A percentile compares a stretch with the other conserved stretches of the same genome.
phyloP scores from a whole-genome alignment of 2,329 filamentous ascomycete species.

The Colletotrichum zoysiae region DNA sequence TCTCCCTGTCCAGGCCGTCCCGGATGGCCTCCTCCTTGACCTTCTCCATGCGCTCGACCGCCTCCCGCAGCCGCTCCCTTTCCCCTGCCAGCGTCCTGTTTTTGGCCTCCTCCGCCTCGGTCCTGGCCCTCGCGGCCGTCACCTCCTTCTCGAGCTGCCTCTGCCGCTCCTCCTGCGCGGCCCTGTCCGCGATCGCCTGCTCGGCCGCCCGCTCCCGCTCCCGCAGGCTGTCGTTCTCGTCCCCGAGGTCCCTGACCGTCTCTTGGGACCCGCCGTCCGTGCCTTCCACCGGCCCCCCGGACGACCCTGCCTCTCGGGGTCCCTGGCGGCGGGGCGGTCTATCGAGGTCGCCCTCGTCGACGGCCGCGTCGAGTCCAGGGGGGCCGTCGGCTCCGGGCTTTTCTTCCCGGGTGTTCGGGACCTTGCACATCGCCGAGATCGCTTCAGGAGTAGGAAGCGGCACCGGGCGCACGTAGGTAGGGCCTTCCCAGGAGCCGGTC shows the following conservation, averaged over 20 bases:
- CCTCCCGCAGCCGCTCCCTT: background rate
- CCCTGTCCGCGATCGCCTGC: background rate
- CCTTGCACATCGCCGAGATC: background rate
- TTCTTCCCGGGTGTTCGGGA: background rate
- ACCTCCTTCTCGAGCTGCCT: background rate
- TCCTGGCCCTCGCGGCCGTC: background rate
- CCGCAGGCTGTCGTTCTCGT: background rate
- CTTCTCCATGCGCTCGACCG: background rate
- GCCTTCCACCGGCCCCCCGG: background rate
- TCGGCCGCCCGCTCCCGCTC: background rate
- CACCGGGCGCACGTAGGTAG: background rate
- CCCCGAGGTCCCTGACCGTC: background rate
- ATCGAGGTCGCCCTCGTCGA: background rate
- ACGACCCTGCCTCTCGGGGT: background rate
- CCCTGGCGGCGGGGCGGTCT: background rate
- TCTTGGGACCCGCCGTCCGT: background rate
- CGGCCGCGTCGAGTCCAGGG: background rate
- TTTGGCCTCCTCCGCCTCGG: background rate
- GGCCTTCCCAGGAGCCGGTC: background rate
- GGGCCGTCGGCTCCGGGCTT: background rate
- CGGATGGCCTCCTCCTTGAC: background rate
- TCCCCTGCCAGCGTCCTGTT: background rate
- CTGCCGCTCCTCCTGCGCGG: background rate
- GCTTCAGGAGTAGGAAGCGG: background rate
- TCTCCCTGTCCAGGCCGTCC: constrained; percentile 5